Base-by-base conservation (phyloP, 495 filamentous ascomycete genomes). In the Amniculicola lignicola region DNA sequence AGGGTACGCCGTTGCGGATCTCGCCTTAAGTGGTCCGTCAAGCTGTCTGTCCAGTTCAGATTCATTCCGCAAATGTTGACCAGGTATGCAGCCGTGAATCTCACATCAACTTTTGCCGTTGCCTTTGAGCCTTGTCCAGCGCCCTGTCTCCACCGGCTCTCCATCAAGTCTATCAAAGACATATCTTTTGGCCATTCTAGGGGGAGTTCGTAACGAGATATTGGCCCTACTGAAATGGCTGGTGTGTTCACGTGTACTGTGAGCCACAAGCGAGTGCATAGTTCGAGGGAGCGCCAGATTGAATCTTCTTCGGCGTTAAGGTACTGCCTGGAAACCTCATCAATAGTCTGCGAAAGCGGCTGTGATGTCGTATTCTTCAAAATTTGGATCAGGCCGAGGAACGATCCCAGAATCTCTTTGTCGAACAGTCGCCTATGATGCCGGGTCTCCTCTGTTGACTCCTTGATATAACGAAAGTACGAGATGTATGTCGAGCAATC, bases 71-170 rank as follows among this genome's bases (percentile, higher is more conserved):
- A 55, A 1, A 46, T 37, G 16, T 46, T 55, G 16, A 23, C 29
- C 7, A 55, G 33, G 33, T 47, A 47, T 18, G 41, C 52, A 15
- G 52, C 52, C 12, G 52, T 55, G 15, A 55, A 55, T 1, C 23
- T 33, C 6, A 6, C 24, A n/a, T 55, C 52, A 3, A 47, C 12
- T 29, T 38, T 53, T 24, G 22, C 12, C 2, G 19, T 3, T 5
- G 4, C 12, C 15, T 15, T 39, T 4, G 14, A 5, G 4, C 28
- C 16, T 19, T 1, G 5, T 3, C 4, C 14, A 16, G 14, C 18
- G 21, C 11, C 15, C 19, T 37, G 25, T 12, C 6, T 15, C 18
- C 46, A 55, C 21, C 19, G 41, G 1, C 5, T 18, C 21, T 39
- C 2, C 4, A 55, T 23, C 10, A 55, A 12, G 3, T 3, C 6